Evolutionary conservation across 805 yeast genomes (phyloP).

Genomic region (Candida qinlingensis): DNA sequence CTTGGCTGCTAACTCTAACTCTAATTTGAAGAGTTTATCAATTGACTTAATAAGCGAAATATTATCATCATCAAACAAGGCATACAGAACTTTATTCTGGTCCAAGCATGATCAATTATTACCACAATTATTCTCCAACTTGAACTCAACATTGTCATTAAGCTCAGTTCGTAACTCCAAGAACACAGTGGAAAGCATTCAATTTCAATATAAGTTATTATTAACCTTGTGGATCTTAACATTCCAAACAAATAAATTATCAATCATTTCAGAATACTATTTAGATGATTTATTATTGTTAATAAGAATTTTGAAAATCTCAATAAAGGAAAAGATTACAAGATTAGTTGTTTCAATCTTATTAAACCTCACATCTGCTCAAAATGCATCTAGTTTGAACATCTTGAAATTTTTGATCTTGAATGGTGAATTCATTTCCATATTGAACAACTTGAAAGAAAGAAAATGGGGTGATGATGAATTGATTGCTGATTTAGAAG

Average conservation of each 20-base stretch:
- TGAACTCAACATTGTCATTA: constrained; percentile 27
- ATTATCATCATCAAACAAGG: constrained; percentile 38
- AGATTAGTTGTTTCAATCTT: constrained; percentile 77
- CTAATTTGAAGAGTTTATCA: constrained; percentile 53
- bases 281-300: constrained; percentile 39
- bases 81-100: constrained; percentile 51
- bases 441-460: constrained; percentile 63
- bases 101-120: constrained; percentile 34
- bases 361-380: constrained; percentile 48
- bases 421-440: constrained; percentile 69
- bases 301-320: constrained; percentile 58
- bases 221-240: constrained; percentile 82
- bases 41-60: constrained; percentile 64
- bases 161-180: constrained; percentile 26
- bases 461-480: constrained; percentile 96
- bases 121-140: constrained; percentile 43
- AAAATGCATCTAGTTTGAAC: constrained; percentile 33
- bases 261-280: constrained; percentile 50
- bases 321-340: constrained; percentile 89
- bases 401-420: constrained; percentile 63
- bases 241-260: constrained; percentile 51
- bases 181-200: constrained; percentile 32
- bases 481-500: constrained; percentile 63
- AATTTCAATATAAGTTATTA: constrained; percentile 76
- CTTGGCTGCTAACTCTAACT: constrained; percentile 30